These are phyloP conservation scores for Fusarium marasasianum DNA, from an alignment of 2,329 filamentous ascomycete genomes.

Conservation along the genomic window DNA sequence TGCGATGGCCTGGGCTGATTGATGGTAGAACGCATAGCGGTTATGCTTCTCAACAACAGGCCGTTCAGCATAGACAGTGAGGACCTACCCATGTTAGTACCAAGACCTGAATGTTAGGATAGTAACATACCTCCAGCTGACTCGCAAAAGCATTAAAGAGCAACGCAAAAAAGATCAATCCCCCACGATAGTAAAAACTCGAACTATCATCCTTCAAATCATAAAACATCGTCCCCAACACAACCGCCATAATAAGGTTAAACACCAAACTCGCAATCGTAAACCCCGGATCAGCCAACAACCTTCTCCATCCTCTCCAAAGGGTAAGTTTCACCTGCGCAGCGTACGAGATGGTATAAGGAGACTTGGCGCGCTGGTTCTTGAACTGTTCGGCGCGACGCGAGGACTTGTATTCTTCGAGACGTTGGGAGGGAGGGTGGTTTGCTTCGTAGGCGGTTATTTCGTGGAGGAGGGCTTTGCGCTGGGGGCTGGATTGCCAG, in stretches of 20 bases:
- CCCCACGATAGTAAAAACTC: conserved; percentile 58
- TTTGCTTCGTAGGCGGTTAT: conserved; percentile 42
- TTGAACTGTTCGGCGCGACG: conserved; percentile 39
- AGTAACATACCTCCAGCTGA: conserved; percentile 43
- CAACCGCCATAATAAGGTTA: conserved; percentile 60
- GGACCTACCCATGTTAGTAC: conserved; percentile 9
- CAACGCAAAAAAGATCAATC: conserved; percentile 61
- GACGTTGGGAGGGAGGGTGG: conserved; percentile 31
- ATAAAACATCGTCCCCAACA: conserved; percentile 64
- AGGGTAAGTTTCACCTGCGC: conserved; percentile 57
- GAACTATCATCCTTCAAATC: conserved; percentile 54
- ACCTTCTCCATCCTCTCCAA: conserved; percentile 50
- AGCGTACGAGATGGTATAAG: conserved; percentile 57
- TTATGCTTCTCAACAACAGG: conserved; percentile 49
- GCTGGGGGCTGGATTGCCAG: conserved; percentile 44
- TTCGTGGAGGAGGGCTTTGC: conserved; percentile 44
- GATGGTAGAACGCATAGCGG: conserved; percentile 49
- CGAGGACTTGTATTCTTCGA: conserved; percentile 35
- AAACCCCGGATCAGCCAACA: conserved; percentile 52
- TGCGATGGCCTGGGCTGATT: conserved; percentile 43
- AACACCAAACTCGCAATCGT: conserved; percentile 53
- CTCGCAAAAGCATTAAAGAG: conserved; percentile 60
- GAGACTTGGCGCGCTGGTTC: conserved; percentile 55
- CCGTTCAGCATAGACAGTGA: conserved; percentile 46
- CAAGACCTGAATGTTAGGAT: no score